These are phyloP conservation scores for Pinus taeda DNA, from an alignment of 75 land plant genomes.

Conservation along the genomic window DNA sequence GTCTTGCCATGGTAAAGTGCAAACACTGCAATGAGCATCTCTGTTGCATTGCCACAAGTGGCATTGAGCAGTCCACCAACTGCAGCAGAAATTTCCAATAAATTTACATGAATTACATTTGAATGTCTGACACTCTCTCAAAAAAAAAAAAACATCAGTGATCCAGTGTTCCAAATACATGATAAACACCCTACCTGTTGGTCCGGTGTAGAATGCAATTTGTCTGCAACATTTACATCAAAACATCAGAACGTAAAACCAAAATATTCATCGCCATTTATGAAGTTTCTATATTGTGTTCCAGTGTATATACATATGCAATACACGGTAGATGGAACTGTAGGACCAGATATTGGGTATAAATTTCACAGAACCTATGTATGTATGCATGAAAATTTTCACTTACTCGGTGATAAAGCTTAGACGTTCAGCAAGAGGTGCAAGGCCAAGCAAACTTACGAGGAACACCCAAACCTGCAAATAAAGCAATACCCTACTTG, in stretches of 20 bases:
- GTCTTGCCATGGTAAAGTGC: conserved; percentile 44
- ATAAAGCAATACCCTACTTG: background rate
- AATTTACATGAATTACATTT: background rate
- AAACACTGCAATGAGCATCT: conserved; percentile 64
- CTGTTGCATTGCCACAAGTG: conserved; percentile 79
- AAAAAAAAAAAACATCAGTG: background rate
- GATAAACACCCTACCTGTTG: conserved; percentile 64
- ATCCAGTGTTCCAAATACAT: too few relatives aligned
- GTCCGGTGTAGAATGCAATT: conserved; percentile 80
- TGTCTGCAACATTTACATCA: conserved; percentile 54
- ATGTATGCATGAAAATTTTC: conserved; percentile 12
- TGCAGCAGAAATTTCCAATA: conserved; percentile 11
- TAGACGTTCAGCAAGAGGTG: conserved; percentile 92
- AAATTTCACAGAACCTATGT: conserved; percentile 17
- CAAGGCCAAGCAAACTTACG: conserved; percentile 78
- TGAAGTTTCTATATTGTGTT: background rate
- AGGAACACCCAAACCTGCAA: conserved; percentile 82
- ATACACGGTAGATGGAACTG: too few relatives aligned
- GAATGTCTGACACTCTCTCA: background rate
- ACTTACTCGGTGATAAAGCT: conserved; percentile 96
- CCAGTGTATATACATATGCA: too few relatives aligned
- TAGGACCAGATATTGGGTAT: too few relatives aligned
- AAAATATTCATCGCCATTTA: background rate
- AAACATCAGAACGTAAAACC: background rate
- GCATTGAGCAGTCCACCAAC: conserved; percentile 78